These are phyloP conservation scores for Suillus plorans DNA, from an alignment of 768 basidiomycete species.

Conservation along the genomic window DNA sequence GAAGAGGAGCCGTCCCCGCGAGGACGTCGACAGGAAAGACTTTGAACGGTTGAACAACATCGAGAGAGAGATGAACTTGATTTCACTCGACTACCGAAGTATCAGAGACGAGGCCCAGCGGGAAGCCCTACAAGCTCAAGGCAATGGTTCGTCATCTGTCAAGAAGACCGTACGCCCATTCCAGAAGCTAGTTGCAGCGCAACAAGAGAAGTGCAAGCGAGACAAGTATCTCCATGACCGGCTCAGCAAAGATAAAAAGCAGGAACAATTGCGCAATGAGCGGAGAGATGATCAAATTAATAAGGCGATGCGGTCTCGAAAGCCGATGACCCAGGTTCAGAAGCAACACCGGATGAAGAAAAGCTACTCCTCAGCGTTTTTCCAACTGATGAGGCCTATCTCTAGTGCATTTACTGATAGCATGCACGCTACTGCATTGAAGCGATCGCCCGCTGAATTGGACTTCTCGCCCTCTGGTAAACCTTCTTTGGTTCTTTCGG, in stretches of 20 bases:
- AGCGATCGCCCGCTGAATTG: slow-evolving; percentile 68
- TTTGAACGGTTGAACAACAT: slow-evolving; percentile 77
- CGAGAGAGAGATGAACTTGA: slow-evolving; percentile 59
- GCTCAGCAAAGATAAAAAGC: slow-evolving; percentile 71
- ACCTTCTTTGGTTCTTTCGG: slow-evolving; percentile 70
- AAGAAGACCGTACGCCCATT: slow-evolving; percentile 66
- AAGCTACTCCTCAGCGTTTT: slow-evolving; percentile 79
- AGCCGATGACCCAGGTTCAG: slow-evolving; percentile 51
- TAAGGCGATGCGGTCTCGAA: slow-evolving; percentile 63
- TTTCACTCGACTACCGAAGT: slow-evolving; percentile 69
- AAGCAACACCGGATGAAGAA: slow-evolving; percentile 87
- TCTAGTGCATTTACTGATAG: slow-evolving; percentile 82
- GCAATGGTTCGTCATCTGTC: slow-evolving; percentile 43
- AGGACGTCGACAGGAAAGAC: slow-evolving; percentile 61
- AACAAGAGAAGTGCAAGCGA: slow-evolving; percentile 81
- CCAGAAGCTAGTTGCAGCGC: slow-evolving; percentile 57
- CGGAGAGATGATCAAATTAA: slow-evolving; percentile 74
- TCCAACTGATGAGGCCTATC: slow-evolving; percentile 86
- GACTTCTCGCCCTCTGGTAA: slow-evolving; percentile 75
- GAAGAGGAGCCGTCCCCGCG: slow-evolving; percentile 44
- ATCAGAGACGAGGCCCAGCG: slow-evolving; percentile 76
- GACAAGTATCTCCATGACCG: slow-evolving; percentile 70
- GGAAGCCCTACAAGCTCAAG: slow-evolving; percentile 52
- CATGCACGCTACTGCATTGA: slow-evolving; percentile 38
- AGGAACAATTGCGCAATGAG: slow-evolving; percentile 72